Conservation (phyloP, 139 green algal species). For the Coccomyxa sp. region DNA sequence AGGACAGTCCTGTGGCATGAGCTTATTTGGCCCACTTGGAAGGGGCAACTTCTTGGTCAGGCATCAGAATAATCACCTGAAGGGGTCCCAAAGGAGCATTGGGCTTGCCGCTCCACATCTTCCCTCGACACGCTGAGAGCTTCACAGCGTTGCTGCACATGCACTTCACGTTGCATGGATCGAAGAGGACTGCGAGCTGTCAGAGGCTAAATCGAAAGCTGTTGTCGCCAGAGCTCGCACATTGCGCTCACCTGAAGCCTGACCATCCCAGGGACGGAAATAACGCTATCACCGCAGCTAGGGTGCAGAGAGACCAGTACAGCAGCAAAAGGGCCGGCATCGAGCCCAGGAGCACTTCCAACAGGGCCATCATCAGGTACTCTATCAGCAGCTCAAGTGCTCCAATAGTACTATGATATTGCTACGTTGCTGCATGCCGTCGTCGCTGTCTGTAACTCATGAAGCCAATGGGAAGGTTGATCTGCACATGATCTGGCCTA, state of each 20-base stretch:
- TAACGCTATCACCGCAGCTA: conserved; percentile 40
- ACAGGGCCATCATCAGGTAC: background rate
- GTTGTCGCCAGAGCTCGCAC: background rate
- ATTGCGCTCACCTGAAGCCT: conserved; percentile 45
- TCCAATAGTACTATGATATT: no score
- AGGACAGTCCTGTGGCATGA: background rate
- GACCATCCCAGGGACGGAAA: conserved; percentile 36
- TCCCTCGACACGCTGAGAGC: conserved; percentile 41
- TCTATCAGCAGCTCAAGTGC: no score
- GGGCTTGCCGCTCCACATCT: conserved; percentile 50
- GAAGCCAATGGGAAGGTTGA: background rate
- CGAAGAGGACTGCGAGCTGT: background rate
- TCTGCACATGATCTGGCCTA: background rate
- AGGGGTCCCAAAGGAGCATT: conserved; percentile 31
- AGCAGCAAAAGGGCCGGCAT: background rate
- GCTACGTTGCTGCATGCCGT: background rate
- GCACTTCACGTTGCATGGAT: background rate
- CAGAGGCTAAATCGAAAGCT: background rate
- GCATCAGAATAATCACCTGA: conserved; percentile 15
- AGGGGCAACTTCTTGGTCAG: background rate
- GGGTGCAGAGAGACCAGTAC: conserved; percentile 53
- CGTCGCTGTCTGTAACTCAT: background rate
- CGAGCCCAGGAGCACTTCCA: background rate
- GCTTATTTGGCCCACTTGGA: background rate
- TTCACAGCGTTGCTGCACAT: conserved; percentile 33